Conservation (phyloP, 192 early-diverging fungal genomes). For the Backusella luteola region DNA sequence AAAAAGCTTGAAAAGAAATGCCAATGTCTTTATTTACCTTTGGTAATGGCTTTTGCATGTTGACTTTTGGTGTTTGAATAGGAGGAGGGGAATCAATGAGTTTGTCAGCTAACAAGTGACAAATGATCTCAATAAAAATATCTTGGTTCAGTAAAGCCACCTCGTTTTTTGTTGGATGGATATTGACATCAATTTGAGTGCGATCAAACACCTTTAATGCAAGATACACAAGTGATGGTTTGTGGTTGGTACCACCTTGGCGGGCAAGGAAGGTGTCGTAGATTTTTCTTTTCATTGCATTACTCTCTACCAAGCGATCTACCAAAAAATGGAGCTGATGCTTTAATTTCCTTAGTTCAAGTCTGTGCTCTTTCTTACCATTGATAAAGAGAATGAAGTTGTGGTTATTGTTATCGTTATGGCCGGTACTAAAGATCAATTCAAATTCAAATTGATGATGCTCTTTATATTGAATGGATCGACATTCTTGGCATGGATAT, state of each 20-base stretch:
- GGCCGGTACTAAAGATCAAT: background rate
- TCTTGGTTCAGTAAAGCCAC: background rate
- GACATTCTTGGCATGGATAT: background rate
- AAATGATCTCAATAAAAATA: background rate
- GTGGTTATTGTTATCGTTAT: background rate
- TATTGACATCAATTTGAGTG: conserved; percentile 12
- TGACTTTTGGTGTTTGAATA: background rate
- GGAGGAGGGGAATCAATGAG: background rate
- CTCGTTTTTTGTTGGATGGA: conserved; percentile 12
- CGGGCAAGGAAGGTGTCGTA: background rate
- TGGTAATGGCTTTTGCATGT: background rate
- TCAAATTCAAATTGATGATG: background rate
- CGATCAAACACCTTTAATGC: background rate
- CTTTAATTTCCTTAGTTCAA: too few species aligned
- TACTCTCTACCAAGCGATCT: conserved; percentile 13
- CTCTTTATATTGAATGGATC: background rate
- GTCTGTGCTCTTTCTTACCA: background rate
- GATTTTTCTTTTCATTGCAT: background rate
- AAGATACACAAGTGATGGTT: background rate
- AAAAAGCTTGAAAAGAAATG: too few species aligned
- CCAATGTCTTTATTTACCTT: background rate
- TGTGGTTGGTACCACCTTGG: background rate
- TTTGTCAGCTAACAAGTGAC: background rate
- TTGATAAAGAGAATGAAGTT: conserved; percentile 12
- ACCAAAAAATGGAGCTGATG: too few species aligned